Evolutionary conservation across 2,329 filamentous ascomycete species (phyloP).

Genomic region (Fusarium coicis): DNA sequence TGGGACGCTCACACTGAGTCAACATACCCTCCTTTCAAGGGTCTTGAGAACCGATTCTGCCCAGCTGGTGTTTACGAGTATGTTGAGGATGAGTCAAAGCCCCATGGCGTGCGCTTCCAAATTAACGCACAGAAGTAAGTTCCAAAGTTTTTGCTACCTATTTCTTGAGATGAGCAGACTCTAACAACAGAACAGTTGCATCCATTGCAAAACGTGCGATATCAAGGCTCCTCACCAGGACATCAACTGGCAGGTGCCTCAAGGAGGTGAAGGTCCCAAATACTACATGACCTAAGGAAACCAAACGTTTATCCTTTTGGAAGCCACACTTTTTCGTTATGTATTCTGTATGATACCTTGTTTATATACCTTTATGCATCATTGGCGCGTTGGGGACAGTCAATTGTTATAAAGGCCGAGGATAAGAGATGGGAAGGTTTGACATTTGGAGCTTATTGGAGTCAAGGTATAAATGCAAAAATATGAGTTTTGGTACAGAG

Average conservation of each 20-base stretch:
- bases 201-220: slow-evolving; percentile 99
- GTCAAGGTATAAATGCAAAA: slow-evolving; percentile 24
- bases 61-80: slow-evolving; percentile 98
- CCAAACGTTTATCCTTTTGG: not conserved
- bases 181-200: slow-evolving; percentile 72
- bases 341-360: slow-evolving; percentile 44
- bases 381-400: slow-evolving; percentile 31
- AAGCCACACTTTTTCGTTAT: slow-evolving; percentile 11
- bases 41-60: slow-evolving; percentile 95
- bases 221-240: slow-evolving; percentile 98
- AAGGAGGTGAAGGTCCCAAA: slow-evolving; percentile 84
- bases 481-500: slow-evolving; percentile 7
- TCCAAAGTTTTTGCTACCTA: slow-evolving; percentile 42
- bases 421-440: slow-evolving; percentile 22
- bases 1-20: slow-evolving; percentile 90
- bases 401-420: slow-evolving; percentile 8
- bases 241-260: slow-evolving; percentile 96
- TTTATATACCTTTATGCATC: slow-evolving; percentile 40
- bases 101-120: slow-evolving; percentile 91
- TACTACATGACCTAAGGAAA: slow-evolving; percentile 72
- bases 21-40: slow-evolving; percentile 89
- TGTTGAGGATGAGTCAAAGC: slow-evolving; percentile 88
- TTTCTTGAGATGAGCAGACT: not conserved
- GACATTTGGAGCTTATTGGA: slow-evolving; percentile 31
- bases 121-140: slow-evolving; percentile 98